These are phyloP conservation scores for Monsonia emarginata DNA, from an alignment of 441 rosid species.

Conservation along the genomic window DNA sequence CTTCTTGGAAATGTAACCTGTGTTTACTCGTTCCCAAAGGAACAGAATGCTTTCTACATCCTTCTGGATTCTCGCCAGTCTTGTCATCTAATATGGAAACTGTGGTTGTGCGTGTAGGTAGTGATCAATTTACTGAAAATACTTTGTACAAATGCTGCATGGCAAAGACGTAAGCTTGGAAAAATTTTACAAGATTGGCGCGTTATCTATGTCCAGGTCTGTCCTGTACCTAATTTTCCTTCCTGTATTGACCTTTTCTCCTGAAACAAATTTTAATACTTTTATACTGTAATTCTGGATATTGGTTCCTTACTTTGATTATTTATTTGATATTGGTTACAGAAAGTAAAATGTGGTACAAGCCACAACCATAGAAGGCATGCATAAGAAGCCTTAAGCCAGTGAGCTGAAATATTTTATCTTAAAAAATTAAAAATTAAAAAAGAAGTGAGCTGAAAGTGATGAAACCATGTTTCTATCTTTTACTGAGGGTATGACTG, in stretches of 20 bases:
- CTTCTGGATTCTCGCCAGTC: conserved; percentile 13
- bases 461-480: background rate
- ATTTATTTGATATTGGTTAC: background rate
- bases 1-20: background rate
- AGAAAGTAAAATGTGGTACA: background rate
- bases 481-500: background rate
- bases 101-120: conserved; percentile 49
- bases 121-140: conserved; percentile 79
- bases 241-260: background rate
- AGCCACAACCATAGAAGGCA: background rate
- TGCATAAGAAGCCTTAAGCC: background rate
- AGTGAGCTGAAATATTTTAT: background rate
- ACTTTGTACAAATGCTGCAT: conserved; percentile 82
- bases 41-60: conserved; percentile 3
- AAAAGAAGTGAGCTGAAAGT: background rate
- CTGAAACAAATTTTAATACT: conserved; percentile 8
- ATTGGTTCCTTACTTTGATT: background rate
- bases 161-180: conserved; percentile 99
- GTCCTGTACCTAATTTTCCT: conserved; percentile 14
- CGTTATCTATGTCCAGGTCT: conserved; percentile 64
- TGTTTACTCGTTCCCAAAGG: background rate
- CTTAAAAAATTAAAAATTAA: no score
- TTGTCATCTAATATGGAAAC: conserved; percentile 19
- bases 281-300: background rate
- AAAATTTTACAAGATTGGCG: conserved; percentile 95